Evolutionary conservation across 169 alveolate genomes (phyloP), one percentile per base, ranked within the genome.

Genomic region (Plasmodium falciparum): DNA sequence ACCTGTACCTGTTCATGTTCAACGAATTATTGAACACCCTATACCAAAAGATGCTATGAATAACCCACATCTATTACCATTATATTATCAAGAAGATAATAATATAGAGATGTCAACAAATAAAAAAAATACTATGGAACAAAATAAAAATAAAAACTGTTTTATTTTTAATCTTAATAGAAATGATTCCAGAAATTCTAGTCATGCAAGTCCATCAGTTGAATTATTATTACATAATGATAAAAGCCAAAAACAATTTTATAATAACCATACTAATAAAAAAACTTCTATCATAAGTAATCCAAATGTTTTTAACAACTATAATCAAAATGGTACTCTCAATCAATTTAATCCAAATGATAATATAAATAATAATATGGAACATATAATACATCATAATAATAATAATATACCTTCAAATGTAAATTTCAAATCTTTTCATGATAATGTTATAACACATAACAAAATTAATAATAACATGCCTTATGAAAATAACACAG

Each of bases 1-100:
- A 59, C 98, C 98, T 9, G 97, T 97, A 66, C 98, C 98, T 45
- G 96, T 97, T 12, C 98, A 96, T 85, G 98, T 97, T 50, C 97
- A 96, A 88, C 88, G 98, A 17, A 95, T 96, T 65, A 95, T 97
- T 50, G 98, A 97, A 39, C 97, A 96, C 56, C 98, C 98, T 17
- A 93, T 97, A 45, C 98, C 98, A 12, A 93, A 91, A 65, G 96
- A 93, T 56, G 96, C 96, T 15, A 91, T 93, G 89, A 76, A 76
- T n/a, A 76, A 76, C 39, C 89, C 89, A 17, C 45, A 58, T 26
- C 67, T 76, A 13, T 70, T 76, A 2, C 89, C 89, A 2, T 56
- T 76, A 45, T 76, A 76, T 69, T 76, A 76, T 43, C 89, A 76
- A 56, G 89, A 76, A 76, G 89, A 76, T 47, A 54, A 54, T 54